These are phyloP conservation scores for Pseudocercospora musae DNA, from an alignment of 2,329 filamentous ascomycete genomes.

Conservation along the genomic window DNA sequence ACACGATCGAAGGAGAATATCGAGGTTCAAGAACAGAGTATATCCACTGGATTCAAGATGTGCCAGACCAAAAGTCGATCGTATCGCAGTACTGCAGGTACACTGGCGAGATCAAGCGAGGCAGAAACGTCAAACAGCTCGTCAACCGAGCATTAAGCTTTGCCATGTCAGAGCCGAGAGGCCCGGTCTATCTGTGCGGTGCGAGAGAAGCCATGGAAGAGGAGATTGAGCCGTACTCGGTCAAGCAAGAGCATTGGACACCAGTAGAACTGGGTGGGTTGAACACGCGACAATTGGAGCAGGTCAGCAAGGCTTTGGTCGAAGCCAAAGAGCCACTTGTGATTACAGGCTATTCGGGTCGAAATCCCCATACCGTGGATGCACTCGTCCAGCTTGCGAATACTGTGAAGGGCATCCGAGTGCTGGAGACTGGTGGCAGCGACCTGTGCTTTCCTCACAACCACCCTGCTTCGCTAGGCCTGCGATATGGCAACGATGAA, in stretches of 20 bases:
- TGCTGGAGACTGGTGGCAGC: slow-evolving; percentile 72
- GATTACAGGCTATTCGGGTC: slow-evolving; percentile 67
- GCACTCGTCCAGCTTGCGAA: slow-evolving; percentile 66
- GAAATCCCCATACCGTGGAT: slow-evolving; percentile 61
- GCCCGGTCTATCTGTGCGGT: slow-evolving; percentile 75
- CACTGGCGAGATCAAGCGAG: slow-evolving; percentile 76
- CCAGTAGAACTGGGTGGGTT: slow-evolving; percentile 66
- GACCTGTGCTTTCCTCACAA: slow-evolving; percentile 78
- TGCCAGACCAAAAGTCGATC: slow-evolving; percentile 77
- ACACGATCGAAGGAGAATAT: slow-evolving; percentile 73
- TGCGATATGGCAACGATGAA: slow-evolving; percentile 72
- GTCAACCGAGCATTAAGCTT: slow-evolving; percentile 82
- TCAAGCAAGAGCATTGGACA: slow-evolving; percentile 69
- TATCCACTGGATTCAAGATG: slow-evolving; percentile 84
- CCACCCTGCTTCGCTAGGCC: slow-evolving; percentile 58
- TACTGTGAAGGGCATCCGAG: slow-evolving; percentile 64
- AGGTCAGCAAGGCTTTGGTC: slow-evolving; percentile 62
- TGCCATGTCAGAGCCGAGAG: slow-evolving; percentile 70
- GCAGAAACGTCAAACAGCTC: slow-evolving; percentile 83
- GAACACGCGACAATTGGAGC: slow-evolving; percentile 51
- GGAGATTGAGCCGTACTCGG: slow-evolving; percentile 68
- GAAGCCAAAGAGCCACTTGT: slow-evolving; percentile 64
- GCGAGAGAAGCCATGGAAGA: slow-evolving; percentile 82
- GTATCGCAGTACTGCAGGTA: slow-evolving; percentile 84
- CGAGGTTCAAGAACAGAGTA: slow-evolving; percentile 76